These are phyloP conservation scores for Metschnikowia lachancei DNA, from an alignment of 805 yeast genomes.

Conservation along the genomic window DNA sequence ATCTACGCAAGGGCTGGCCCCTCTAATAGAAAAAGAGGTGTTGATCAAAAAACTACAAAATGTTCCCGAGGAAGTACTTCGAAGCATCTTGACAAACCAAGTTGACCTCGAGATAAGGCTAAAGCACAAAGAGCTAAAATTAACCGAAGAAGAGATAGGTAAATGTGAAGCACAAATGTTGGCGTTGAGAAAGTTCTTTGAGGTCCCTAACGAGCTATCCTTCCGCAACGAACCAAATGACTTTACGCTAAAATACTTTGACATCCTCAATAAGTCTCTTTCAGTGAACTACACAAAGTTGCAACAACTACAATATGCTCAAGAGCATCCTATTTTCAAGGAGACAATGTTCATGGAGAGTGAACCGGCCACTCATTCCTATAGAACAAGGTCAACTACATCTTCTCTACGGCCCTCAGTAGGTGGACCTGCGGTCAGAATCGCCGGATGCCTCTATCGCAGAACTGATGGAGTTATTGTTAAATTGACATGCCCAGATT, in stretches of 20 bases:
- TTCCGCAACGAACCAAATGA: conserved; percentile 45
- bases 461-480: conserved; percentile 72
- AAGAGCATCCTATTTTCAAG: conserved; percentile 15
- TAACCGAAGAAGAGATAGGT: conserved; percentile 52
- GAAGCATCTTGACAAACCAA: conserved; percentile 39
- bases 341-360: conserved; percentile 14
- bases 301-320: conserved; percentile 18
- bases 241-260: conserved; percentile 42
- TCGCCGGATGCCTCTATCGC: conserved; percentile 53
- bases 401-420: conserved; percentile 52
- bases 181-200: conserved; percentile 46
- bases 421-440: conserved; percentile 19
- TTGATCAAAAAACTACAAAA: conserved; percentile 18
- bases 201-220: conserved; percentile 39
- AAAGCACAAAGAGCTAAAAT: conserved; percentile 54
- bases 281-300: conserved; percentile 32
- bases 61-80: conserved; percentile 21
- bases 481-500: conserved; percentile 62
- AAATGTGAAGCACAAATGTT: conserved; percentile 59
- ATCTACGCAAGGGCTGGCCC: conserved; percentile 5
- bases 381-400: conserved; percentile 50
- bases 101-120: conserved; percentile 59
- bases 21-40: conserved; percentile 14
- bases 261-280: conserved; percentile 34
- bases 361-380: conserved; percentile 26